Evolutionary conservation across 2,329 filamentous ascomycete genomes (phyloP).

Genomic region (Sporothrix humicola): DNA sequence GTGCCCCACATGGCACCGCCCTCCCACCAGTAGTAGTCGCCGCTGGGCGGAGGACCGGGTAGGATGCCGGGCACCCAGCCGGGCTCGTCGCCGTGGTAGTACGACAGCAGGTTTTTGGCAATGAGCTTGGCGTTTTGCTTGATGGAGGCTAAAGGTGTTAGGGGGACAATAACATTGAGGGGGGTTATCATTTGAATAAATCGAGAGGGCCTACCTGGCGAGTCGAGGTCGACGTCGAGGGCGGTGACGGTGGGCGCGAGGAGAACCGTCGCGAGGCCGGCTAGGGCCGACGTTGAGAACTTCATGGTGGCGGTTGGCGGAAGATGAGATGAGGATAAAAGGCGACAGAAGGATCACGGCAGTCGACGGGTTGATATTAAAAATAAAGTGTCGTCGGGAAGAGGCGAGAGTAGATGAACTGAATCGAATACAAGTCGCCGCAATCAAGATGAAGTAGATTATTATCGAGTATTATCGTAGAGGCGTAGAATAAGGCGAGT

Average conservation of each 20-base stretch:
- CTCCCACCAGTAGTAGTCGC: conserved; percentile 77
- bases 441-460: too few species aligned
- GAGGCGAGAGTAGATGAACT: too few species aligned
- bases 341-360: too few species aligned
- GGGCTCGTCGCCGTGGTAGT: conserved; percentile 56
- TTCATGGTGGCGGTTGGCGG: conserved; percentile 26
- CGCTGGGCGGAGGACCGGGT: conserved; percentile 58
- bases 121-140: conserved; percentile 52
- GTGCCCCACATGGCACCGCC: conserved; percentile 75
- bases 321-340: too few species aligned
- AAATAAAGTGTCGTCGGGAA: background rate
- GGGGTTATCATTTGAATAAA: background rate
- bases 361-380: background rate
- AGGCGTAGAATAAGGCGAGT: background rate
- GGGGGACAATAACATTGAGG: background rate
- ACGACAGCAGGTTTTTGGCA: conserved; percentile 57
- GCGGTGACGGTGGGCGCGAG: conserved; percentile 8
- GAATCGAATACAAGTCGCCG: too few species aligned
- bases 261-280: conserved; percentile 16
- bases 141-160: conserved; percentile 50
- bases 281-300: conserved; percentile 9
- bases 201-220: conserved; percentile 25
- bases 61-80: conserved; percentile 58
- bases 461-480: background rate
- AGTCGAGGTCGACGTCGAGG: conserved; percentile 36